Base-by-base conservation (phyloP, 441 rosid genomes). In the Gossypium davidsonii region DNA sequence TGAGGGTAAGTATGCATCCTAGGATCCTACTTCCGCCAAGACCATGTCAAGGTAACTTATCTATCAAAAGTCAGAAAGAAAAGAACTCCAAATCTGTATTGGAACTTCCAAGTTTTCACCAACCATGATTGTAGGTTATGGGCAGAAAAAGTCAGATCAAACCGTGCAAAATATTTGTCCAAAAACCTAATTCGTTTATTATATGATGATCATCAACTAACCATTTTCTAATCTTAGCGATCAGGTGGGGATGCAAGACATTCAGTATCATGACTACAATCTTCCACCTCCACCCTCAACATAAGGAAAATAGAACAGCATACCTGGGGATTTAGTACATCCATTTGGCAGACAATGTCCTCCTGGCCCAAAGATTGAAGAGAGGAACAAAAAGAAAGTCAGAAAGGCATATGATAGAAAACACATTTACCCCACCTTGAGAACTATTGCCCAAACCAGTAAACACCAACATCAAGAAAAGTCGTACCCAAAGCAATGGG, bases 281-380 rank as follows among this genome's bases (percentile, higher is more conserved):
- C 23, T 52, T 67, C 51, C 28, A 67, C 6, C 55, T 26, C n/a
- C 37, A 71, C 18, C 44, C 15, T 26, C 39, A 48, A 34, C 17
- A 14, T 61, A 70, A 56, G 70, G 42, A 25, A 71, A 65, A 53
- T 25, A 69, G 20, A 49, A 62, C 25, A 78, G 71, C 76, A 59
- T 89, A 93, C 98, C 99, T 95, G 97, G 25, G 97, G 98, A 78
- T 88, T 95, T 75, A 95, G 79, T 39, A 85, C 93, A 76, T 88
- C 97, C 83, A 90, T 81, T 65, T 66, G 80, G 79, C 70, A 73
- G 63, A 90, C 79, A 67, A 93, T 85, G 72, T 87, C 85, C 68
- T 89, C 92, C 98, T 93, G 90, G 26, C 71, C 71, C 31, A 55
- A 56, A 3, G 60, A 59, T 67, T 23, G 64, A 53, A 64, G 49